Evolutionary conservation across 1,284 basidiomycete species (phyloP), one percentile per base, ranked within the genome.

Genomic region (Exobasidium rhododendri): DNA sequence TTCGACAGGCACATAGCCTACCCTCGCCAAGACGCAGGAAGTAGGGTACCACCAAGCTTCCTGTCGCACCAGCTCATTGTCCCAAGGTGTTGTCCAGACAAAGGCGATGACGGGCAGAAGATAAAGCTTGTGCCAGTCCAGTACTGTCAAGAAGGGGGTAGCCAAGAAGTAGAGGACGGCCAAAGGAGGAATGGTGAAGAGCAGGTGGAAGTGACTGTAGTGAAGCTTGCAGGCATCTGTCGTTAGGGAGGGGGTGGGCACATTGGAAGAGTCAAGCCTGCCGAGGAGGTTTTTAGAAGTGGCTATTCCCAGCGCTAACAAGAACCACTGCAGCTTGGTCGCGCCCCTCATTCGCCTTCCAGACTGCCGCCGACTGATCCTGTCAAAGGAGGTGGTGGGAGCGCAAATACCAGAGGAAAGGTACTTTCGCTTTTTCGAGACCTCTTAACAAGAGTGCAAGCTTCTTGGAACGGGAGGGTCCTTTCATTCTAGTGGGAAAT

Each of bases 21-120:
- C 56, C 44, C 65, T 67, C 56, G 69, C 71, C 63, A 71, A 64
- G 44, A 75, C 70, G 62, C 74, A 75, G 28, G 65, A 62, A 6
- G 64, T 61, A 28, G 68, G 72, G 47, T 75, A 75, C 56, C 63
- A 67, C 74, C 72, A 75, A 2, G 74, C 74, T 7, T 67, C 62
- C 29, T 68, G 69, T 29, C 68, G 61, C 22, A 75, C 72, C 49
- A 75, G 65, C 56, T 69, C 61, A 35, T 70, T 73, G 61, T 75
- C 74, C 72, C 74, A 75, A 11, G 72, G 70, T 17, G 74, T 73
- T 10, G 74, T 75, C 74, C 74, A 75, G 0, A 75, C 65, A 30
- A 75, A 73, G 1, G 74, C 74, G 43, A 75, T 70, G 55, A 66
- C 60, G 45, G 74, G 72, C 0, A 75, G 65, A 17, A 75, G 40